Evolutionary conservation across 768 basidiomycete genomes (phyloP).

Genomic region (Mycena rosella): DNA sequence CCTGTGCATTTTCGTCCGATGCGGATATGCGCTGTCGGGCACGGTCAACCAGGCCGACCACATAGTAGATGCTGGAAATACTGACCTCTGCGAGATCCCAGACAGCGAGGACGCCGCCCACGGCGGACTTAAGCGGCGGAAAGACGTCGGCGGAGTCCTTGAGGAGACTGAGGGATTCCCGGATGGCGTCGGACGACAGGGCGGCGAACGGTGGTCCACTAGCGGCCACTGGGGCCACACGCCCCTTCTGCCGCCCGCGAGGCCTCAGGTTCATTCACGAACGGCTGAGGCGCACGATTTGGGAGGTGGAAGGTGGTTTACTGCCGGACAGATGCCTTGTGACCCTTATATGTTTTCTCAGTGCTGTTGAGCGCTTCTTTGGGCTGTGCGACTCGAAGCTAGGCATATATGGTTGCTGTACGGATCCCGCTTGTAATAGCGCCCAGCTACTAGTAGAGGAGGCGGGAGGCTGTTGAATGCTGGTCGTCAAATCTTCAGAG

Average conservation of each 20-base stretch:
- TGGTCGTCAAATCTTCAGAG: no score
- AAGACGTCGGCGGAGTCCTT: neutral
- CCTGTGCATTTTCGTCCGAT: neutral
- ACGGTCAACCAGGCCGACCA: neutral
- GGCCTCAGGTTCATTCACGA: conserved; percentile 10
- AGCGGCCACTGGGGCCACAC: neutral
- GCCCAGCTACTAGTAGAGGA: no score
- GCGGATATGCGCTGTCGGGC: neutral
- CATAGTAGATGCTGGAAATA: neutral
- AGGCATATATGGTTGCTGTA: no score
- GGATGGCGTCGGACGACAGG: neutral
- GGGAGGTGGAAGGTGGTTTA: no score
- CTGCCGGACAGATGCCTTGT: no score
- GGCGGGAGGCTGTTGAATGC: no score
- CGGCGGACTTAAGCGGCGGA: no score
- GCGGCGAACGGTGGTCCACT: neutral
- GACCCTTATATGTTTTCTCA: no score
- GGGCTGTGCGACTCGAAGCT: no score
- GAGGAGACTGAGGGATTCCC: neutral
- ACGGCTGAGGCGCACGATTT: no score
- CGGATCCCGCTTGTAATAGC: no score
- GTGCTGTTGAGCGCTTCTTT: no score
- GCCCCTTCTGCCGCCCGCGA: conserved; percentile 2
- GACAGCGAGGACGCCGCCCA: neutral
- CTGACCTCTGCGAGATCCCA: neutral